Base-by-base conservation (phyloP, 495 filamentous ascomycete species). In the Hypomontagnella monticulosa region DNA sequence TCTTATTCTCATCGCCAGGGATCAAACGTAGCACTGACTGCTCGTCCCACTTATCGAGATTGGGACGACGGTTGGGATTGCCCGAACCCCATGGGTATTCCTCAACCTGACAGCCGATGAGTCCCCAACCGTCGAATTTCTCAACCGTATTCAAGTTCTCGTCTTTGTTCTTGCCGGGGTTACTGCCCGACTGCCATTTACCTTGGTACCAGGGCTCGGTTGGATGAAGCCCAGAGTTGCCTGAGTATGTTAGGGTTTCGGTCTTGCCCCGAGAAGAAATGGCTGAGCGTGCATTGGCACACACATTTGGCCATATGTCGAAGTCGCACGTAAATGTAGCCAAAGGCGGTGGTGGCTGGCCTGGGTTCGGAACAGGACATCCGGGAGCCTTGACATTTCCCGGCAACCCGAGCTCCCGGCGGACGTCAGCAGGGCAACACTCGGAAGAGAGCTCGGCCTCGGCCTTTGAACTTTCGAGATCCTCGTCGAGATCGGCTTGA, bases 261-360 rank as follows among this genome's bases (percentile, higher is more conserved):
- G 44, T 8, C 44, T 48, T 48, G 23, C 44, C 20, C 12, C 44
- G 44, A 11, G 11, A 11, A 4, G 12, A 15, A 20, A 48, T 48
- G 19, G 44, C 44, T 2, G 44, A 48, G 10, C 44, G 44, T 20
- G 44, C 44, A 12, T 48, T 48, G 20, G 44, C 44, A 23, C 44
- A 48, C 6, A 48, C 23, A 12, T 48, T 48, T 4, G 44, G 44
- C 44, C 44, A 48, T 23, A 4, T 48, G 20, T 20, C 4, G 12
- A n/a, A 48, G 44, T 32, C 23, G 30, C 44, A 48, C 12, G 23
- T 32, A 11, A 48, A 48, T 8, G 23, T 32, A 5, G 20, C 2
- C 11, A 23, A 15, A 11, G 19, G 11, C 44, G 12, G 18, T 12
- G 12, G 12, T 20, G 20, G 12, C 9, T 32, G 20, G 3, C 38